Percentiles rank a stretch among this genome's conserved stretches.
Conservation (phyloP, 177 flowering plant species). For the Vitis hybrid region DNA sequence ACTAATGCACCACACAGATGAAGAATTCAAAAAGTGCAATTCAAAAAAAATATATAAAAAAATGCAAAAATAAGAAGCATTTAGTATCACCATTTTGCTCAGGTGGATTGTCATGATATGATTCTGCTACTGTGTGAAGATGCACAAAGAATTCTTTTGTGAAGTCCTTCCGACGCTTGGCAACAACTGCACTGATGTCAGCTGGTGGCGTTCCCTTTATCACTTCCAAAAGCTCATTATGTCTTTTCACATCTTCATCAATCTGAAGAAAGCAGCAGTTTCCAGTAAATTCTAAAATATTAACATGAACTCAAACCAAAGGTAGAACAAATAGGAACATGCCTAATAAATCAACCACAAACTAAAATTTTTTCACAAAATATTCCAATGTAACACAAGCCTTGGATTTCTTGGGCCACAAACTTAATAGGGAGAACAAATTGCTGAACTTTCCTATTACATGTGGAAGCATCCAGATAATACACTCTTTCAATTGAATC, state of each 20-base stretch:
- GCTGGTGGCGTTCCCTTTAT: constrained; percentile 46
- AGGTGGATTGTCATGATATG: constrained; percentile 62
- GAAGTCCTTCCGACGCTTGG: constrained; percentile 85
- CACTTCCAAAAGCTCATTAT: constrained; percentile 75
- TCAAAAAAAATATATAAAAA: not conserved
- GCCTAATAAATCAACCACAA: not conserved
- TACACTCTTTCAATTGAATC: no score
- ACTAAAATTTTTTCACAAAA: not conserved
- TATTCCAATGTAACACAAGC: not conserved
- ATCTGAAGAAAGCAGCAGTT: constrained; percentile 40
- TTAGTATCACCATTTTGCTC: constrained; percentile 70
- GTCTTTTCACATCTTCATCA: constrained; percentile 90
- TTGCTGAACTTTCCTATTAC: not conserved
- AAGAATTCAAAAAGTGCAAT: not conserved
- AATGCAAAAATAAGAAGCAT: no score
- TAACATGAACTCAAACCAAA: not conserved
- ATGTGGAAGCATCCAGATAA: not conserved
- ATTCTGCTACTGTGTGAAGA: constrained; percentile 70
- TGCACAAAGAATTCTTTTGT: constrained; percentile 88
- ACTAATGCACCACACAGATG: not conserved
- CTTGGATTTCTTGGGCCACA: not conserved
- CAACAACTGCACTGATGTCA: constrained; percentile 54
- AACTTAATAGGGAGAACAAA: not conserved
- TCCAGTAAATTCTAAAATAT: not conserved
- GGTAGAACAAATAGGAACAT: not conserved